phyloP scores from a whole-genome alignment of 2,329 filamentous ascomycete genomes.

The Colletotrichum zoysiae region DNA sequence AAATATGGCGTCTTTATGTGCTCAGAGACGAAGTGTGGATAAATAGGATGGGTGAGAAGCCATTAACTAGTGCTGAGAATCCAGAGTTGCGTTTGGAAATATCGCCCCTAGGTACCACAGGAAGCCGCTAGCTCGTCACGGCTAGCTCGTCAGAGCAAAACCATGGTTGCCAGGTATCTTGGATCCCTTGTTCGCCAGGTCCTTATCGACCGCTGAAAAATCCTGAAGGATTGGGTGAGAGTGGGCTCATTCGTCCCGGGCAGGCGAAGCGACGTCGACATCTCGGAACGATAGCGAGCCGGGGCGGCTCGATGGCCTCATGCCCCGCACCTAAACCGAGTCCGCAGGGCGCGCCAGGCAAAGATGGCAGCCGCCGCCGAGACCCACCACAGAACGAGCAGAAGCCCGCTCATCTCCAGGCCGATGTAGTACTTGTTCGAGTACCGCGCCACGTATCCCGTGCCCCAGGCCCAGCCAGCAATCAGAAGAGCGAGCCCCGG shows the following conservation, averaged over 20 bases:
- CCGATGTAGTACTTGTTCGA: conserved; percentile 55
- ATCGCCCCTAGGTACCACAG: too few species aligned
- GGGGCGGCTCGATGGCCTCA: background rate
- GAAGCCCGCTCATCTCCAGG: conserved; percentile 54
- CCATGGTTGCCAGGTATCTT: background rate
- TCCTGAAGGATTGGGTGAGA: too few species aligned
- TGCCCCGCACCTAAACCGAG: conserved; percentile 13
- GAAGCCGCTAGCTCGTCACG: too few species aligned
- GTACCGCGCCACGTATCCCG: conserved; percentile 48
- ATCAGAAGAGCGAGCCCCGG: conserved; percentile 36
- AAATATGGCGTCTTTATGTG: too few species aligned
- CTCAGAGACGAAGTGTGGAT: too few species aligned
- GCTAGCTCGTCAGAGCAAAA: background rate
- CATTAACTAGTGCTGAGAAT: too few species aligned
- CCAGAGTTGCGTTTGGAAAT: too few species aligned
- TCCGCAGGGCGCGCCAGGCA: background rate
- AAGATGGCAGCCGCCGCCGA: conserved; percentile 20
- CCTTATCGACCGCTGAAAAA: too few species aligned
- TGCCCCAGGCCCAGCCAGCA: conserved; percentile 35
- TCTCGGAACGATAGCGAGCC: background rate
- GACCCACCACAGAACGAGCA: conserved; percentile 47
- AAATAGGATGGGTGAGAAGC: too few species aligned
- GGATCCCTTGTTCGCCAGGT: too few species aligned
- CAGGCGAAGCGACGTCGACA: too few species aligned
- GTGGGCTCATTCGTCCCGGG: too few species aligned